These are phyloP conservation scores for Begonia loranthoides DNA, from an alignment of 306 rosid species.

Conservation along the genomic window DNA sequence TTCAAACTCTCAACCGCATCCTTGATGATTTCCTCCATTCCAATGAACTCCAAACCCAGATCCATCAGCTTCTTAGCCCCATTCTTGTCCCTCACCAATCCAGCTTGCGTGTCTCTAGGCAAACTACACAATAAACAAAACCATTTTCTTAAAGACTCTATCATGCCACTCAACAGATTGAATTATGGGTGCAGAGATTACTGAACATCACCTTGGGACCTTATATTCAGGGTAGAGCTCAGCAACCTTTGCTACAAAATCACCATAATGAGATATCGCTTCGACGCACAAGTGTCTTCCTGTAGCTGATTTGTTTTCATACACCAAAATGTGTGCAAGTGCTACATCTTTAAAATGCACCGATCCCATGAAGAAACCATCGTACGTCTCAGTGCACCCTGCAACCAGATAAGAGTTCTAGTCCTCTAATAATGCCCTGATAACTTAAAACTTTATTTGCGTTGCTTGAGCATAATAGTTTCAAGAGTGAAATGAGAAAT, in stretches of 20 bases:
- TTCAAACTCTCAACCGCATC: constrained; percentile 69
- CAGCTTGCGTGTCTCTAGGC: constrained; percentile 63
- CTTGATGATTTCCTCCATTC: constrained; percentile 79
- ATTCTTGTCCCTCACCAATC: constrained; percentile 49
- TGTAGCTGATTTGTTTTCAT: constrained; percentile 60
- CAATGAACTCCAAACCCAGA: constrained; percentile 64
- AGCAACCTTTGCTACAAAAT: constrained; percentile 67
- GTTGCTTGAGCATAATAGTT: too few species aligned
- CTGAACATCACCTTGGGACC: constrained; percentile 41
- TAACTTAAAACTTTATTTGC: too few species aligned
- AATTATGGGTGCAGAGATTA: neutral
- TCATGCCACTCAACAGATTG: neutral
- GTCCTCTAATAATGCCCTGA: too few species aligned
- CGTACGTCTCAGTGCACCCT: constrained; percentile 65
- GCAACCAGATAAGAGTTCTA: constrained; percentile 10
- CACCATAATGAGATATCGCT: constrained; percentile 71
- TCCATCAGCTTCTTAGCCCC: constrained; percentile 51
- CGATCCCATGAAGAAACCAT: constrained; percentile 49
- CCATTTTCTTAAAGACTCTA: neutral
- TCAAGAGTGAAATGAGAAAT: too few species aligned
- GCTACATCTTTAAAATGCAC: constrained; percentile 94
- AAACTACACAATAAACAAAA: constrained; percentile 24
- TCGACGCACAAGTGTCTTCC: constrained; percentile 83
- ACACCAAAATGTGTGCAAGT: constrained; percentile 70
- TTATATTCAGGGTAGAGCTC: constrained; percentile 69